A percentile compares a stretch with the other conserved stretches of the same genome.
These are phyloP conservation scores for Phytophthora kernoviae DNA, from an alignment of 352 stramenopile species.

Conservation along the genomic window DNA sequence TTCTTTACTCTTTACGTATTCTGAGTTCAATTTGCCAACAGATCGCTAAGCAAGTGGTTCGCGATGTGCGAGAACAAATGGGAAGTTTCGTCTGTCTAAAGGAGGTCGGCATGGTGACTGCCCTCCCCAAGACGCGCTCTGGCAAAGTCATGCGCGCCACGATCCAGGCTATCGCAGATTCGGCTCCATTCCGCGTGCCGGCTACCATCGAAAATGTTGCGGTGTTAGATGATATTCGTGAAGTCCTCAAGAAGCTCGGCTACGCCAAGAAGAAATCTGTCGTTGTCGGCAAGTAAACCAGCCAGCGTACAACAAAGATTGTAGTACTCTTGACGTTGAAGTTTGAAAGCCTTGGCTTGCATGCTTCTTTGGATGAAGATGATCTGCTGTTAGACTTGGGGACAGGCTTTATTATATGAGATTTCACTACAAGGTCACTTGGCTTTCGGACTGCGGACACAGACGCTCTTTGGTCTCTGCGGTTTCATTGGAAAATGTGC, in stretches of 20 bases:
- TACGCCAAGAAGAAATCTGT: conserved; percentile 48
- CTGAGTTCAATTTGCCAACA: conserved; percentile 5
- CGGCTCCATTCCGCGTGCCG: conserved; percentile 42
- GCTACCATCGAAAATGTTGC: conserved; percentile 58
- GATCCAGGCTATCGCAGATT: conserved; percentile 58
- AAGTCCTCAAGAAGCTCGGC: conserved; percentile 42
- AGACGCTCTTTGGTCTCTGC: conserved; percentile 32
- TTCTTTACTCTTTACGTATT: conserved; percentile 6
- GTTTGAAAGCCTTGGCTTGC: too few species aligned
- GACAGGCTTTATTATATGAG: too few species aligned
- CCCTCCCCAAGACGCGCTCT: conserved; percentile 57
- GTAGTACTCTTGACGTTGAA: background rate
- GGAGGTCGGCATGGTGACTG: conserved; percentile 43
- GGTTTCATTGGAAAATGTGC: conserved; percentile 3
- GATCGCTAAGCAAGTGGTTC: conserved; percentile 46
- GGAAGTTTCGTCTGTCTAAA: conserved; percentile 62
- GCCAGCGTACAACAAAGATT: background rate
- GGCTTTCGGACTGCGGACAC: conserved; percentile 20
- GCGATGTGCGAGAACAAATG: conserved; percentile 49
- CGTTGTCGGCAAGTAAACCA: conserved; percentile 28
- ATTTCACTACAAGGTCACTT: too few species aligned
- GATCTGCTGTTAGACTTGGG: too few species aligned
- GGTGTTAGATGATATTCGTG: conserved; percentile 44
- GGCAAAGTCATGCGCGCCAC: conserved; percentile 60
- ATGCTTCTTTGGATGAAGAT: too few species aligned